These are phyloP conservation scores for Xylariaceae sp. DNA, from an alignment of 2,329 filamentous ascomycete genomes.

Conservation along the genomic window DNA sequence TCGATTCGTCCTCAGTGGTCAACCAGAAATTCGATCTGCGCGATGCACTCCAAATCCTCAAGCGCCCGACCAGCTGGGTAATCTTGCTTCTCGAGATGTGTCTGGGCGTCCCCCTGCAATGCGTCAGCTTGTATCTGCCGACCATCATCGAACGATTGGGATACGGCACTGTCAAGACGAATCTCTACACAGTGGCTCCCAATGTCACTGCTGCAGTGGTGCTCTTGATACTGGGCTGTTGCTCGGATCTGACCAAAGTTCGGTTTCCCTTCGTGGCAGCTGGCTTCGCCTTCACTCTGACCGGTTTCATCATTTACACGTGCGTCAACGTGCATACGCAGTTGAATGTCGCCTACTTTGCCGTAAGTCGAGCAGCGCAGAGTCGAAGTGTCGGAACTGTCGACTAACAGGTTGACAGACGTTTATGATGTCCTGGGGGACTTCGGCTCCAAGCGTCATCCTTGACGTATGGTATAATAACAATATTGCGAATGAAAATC, in stretches of 20 bases:
- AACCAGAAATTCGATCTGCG: slow-evolving; percentile 41
- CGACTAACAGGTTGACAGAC: slow-evolving; percentile 22
- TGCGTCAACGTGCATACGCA: slow-evolving; percentile 55
- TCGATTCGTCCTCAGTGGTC: slow-evolving; percentile 60
- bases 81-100: slow-evolving; percentile 49
- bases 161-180: slow-evolving; percentile 51
- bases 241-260: slow-evolving; percentile 56
- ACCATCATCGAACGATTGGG: slow-evolving; percentile 43
- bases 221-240: slow-evolving; percentile 63
- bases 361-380: slow-evolving; percentile 23
- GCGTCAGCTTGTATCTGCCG: slow-evolving; percentile 45
- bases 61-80: slow-evolving; percentile 36
- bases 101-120: slow-evolving; percentile 49
- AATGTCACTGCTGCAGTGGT: slow-evolving; percentile 67
- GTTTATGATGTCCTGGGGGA: slow-evolving; percentile 79
- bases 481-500: slow-evolving; percentile 69
- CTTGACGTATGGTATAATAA: slow-evolving; percentile 61
- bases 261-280: slow-evolving; percentile 66
- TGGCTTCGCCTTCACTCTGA: slow-evolving; percentile 65
- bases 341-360: slow-evolving; percentile 61
- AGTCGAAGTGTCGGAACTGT: background rate
- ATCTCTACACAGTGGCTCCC: slow-evolving; percentile 73
- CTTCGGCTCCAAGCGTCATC: slow-evolving; percentile 49
- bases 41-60: slow-evolving; percentile 45
- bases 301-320: slow-evolving; percentile 71